These are phyloP conservation scores for Amphicarpaea edgeworthii DNA, from an alignment of 306 rosid genomes.

Conservation along the genomic window DNA sequence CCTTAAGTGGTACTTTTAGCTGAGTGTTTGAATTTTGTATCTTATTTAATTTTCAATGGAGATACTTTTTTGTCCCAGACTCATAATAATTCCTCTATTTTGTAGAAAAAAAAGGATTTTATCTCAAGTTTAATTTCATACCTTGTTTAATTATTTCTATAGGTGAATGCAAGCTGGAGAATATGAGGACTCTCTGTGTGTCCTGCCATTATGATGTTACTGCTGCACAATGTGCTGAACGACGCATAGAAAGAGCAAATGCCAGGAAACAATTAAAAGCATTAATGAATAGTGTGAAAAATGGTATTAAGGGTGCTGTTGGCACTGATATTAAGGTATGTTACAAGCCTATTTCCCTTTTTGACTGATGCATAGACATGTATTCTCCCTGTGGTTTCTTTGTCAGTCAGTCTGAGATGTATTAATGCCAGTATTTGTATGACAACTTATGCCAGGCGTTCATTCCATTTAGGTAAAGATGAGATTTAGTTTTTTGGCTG, in stretches of 20 bases:
- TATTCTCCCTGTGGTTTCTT: constrained; percentile 13
- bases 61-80: constrained; percentile 1
- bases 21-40: constrained; percentile 9
- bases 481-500: neutral
- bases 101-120: constrained; percentile 16
- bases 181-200: constrained; percentile 93
- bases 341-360: constrained; percentile 22
- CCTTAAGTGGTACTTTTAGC: no score
- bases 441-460: constrained; percentile 4
- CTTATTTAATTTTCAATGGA: neutral
- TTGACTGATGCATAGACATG: constrained; percentile 24
- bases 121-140: constrained; percentile 10
- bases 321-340: constrained; percentile 55
- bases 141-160: constrained; percentile 28
- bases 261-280: constrained; percentile 83
- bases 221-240: constrained; percentile 77
- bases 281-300: constrained; percentile 58
- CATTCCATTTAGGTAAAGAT: neutral
- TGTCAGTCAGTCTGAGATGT: constrained; percentile 14
- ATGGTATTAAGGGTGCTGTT: constrained; percentile 36
- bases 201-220: constrained; percentile 93
- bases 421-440: constrained; percentile 15
- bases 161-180: constrained; percentile 95
- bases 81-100: neutral
- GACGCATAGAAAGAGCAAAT: constrained; percentile 67